phyloP scores from a whole-genome alignment of 2,329 filamentous ascomycete species.

The Aspergillus alliaceus region DNA sequence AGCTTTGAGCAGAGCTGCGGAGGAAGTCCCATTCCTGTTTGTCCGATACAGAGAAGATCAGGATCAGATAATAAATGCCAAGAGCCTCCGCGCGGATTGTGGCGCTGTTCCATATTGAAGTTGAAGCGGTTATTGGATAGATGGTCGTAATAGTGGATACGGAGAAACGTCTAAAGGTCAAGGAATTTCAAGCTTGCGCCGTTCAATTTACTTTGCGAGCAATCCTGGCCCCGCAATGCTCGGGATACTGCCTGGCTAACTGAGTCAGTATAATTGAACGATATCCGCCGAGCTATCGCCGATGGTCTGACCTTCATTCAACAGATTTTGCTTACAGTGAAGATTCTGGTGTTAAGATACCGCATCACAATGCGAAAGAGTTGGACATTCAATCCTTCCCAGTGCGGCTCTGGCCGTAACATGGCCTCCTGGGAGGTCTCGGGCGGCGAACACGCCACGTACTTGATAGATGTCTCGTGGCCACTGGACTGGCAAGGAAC shows the following conservation, averaged over 20 bases:
- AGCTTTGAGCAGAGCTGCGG: not conserved
- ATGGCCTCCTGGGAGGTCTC: conserved; percentile 15
- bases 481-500: conserved; percentile 21
- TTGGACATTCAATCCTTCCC: conserved; percentile 11
- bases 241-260: not conserved
- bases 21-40: not conserved
- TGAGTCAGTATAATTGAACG: not conserved
- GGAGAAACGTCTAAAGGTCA: not conserved
- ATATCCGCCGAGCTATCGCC: not conserved
- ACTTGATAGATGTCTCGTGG: conserved; percentile 28
- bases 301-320: not conserved
- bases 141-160: not conserved
- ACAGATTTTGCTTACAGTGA: too few species aligned
- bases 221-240: not conserved
- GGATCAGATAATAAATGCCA: conserved; percentile 17
- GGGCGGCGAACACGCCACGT: conserved; percentile 6
- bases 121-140: not conserved
- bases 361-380: not conserved
- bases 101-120: not conserved
- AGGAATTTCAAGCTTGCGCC: not conserved
- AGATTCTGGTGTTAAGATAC: not conserved
- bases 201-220: not conserved
- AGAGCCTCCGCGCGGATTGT: conserved; percentile 3
- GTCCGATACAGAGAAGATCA: not conserved
- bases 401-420: conserved; percentile 6